Evolutionary conservation across 345 rosid genomes (phyloP), one percentile per base, ranked within the genome.

Genomic region (Eutrema yunnanense): DNA sequence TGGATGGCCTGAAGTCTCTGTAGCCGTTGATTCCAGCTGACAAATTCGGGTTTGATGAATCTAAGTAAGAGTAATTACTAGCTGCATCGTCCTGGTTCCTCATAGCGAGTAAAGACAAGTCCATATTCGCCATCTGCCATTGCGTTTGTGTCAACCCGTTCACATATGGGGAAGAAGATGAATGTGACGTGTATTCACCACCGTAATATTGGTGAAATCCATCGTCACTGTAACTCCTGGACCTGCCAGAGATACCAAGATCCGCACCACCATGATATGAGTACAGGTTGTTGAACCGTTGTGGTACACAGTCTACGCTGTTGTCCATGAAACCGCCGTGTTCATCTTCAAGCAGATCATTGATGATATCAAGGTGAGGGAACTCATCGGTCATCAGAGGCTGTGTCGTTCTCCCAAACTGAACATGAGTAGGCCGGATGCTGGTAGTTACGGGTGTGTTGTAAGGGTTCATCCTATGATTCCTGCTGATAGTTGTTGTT

Each of bases 321-420:
- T 46, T 81, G 83, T 62, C 83, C 70, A 40, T 63, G 75, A 71
- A 62, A 55, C 79, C 84, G 3, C 79, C 84, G 3, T 87, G 82
- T 72, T 89, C 98, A 29, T 94, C 97, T 65, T 91, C 92, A 49
- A 94, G 96, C 77, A 91, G 75, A 72, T 94, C 97, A 50, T 94
- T 94, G 81, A 91, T 94, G 78, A 94, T 94, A 73, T 86, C 97
- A 6, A 91, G 86, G 73, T 94, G 98, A 4, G 98, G 98, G 73
- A 89, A 94, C 59, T 94, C 98, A 70, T 91, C 96, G 1, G 82
- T 84, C 14, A 79, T 57, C 10, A 67, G 79, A 72, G 84, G 86
- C 64, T 82, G 89, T 12, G 75, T 67, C 54, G 78, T 87, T 62
- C 84, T 82, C 43, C 92, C 82, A 41, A 57, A 7, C 65, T 65